Evolutionary conservation across 768 basidiomycete genomes (phyloP), one percentile per base, ranked within the genome.

Genomic region (Suillus hirtellus): DNA sequence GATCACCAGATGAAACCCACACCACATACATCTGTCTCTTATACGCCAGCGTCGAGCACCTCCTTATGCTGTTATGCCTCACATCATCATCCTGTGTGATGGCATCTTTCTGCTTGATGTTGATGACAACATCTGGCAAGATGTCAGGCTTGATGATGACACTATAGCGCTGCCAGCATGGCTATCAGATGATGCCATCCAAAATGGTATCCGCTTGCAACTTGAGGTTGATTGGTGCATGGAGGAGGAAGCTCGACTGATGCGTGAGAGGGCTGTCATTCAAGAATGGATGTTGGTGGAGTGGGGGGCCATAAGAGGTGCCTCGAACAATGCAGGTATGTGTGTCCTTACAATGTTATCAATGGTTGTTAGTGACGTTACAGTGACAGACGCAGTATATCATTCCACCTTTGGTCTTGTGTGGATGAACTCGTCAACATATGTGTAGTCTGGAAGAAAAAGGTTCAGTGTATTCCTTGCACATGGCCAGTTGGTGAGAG

Each of bases 121-220:
- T 34, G 76, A 78, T 68, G 75, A 77, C 64, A 65, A 67, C 19
- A 76, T 78, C 19, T 79, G 78, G 76, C 70, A 76, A 56, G 73
- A 77, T 60, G 21, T 69, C 50, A 75, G 75, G 1, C 65, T 78
- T 21, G 67, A 65, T 44, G 70, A 75, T 27, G 66, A 72, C 47
- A 61, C 53, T 31, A 59, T 46, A 1, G 42, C 3, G 2, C 63
- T 61, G 2, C 70, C 71, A 38, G 55, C 21, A 9, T 71, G 70
- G 71, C 50, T 71, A 4, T 42, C 47, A 4, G 63, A 72, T 64
- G 67, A 72, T 21, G 56, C 54, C 3, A 63, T 72, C 7, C 12
- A 59, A 1, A 27, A 19, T 37, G 70, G 70, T 1, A 72, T 72
- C 34, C 31, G 38, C n/a, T 63, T 62, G 1, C 19, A 68, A n/a